Conservation (phyloP, 1,284 basidiomycete species). For the Sporisorium graminicola region DNA sequence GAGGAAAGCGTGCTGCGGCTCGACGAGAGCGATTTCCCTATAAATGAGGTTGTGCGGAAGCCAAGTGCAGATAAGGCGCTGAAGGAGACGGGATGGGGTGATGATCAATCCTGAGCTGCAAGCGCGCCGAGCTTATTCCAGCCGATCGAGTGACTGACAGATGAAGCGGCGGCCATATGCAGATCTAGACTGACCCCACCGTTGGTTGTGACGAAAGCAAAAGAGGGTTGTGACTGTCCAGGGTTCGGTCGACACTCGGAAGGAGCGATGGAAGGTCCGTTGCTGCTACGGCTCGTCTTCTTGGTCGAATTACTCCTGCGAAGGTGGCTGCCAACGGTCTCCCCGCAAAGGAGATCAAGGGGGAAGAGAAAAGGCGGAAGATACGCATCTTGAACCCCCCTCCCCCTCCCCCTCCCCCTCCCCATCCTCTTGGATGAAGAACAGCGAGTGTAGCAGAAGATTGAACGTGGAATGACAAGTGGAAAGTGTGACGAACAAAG, state of each 20-base stretch:
- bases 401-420: too few relatives aligned
- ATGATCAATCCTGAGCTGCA: conserved; percentile 16
- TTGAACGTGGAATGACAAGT: background rate
- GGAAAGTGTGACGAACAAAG: conserved; percentile 8
- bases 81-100: conserved; percentile 13
- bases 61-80: conserved; percentile 3
- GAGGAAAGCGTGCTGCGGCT: background rate
- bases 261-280: background rate
- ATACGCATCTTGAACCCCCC: background rate
- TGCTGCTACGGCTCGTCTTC: background rate
- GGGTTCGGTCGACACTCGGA: conserved; percentile 1
- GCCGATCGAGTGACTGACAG: conserved; percentile 22
- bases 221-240: conserved; percentile 6
- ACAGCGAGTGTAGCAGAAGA: background rate
- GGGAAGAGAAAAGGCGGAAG: background rate
- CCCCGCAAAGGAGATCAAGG: background rate
- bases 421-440: background rate
- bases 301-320: background rate
- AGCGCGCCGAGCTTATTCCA: conserved; percentile 16
- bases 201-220: background rate
- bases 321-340: background rate
- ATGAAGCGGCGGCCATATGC: conserved; percentile 19
- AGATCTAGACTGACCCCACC: conserved; percentile 7
- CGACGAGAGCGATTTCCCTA: background rate
- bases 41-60: conserved; percentile 33